Evolutionary conservation across 2,329 filamentous ascomycete genomes (phyloP), one percentile per base, ranked within the genome.

Genomic region (Rutstroemia sp.): DNA sequence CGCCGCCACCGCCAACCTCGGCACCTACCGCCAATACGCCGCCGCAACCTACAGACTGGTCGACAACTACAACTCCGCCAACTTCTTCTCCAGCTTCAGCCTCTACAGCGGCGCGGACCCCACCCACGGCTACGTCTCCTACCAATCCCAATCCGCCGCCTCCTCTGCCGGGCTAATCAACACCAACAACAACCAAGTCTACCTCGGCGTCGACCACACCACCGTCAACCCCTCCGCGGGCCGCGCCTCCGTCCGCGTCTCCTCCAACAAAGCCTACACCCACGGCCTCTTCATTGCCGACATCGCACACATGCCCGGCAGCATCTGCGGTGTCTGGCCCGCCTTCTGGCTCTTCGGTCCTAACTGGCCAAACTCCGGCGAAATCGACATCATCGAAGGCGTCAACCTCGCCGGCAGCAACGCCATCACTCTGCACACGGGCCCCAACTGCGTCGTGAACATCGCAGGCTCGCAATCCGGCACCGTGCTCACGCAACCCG

Each of bases 361-460:
- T n/a, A 57, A 58, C 66, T 92, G 88, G 88, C 88, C 88, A 1
- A 69, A 69, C 44, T 74, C 76, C 7, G 88, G 88, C 48, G 88
- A 92, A 72, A 88, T 92, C 65, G 88, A 92, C 69, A 87, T 92
- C 65, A 82, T 92, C 63, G 88, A 92, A 73, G 87, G 87, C 39
- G 85, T 90, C 58, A 88, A 90, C 73, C 73, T 75, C 21, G 78
- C 83, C 59, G 68, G 73, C 2, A 72, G 75, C 58, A 81, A 87
- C 69, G 71, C 77, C 47, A 76, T 90, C 71, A 85, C 87, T 37
- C 77, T 94, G 16, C 85, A 90, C 74, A 89, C 87, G 63, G 87
- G 87, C 14, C 74, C 80, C 25, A 82, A 79, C 6, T 91, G 95
- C 76, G 94, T 94, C 71, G 74, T 74, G 8, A 45, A 50, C 23